Evolutionary conservation across 257 asterid genomes (phyloP).

Genomic region (Solanum bukasovii): DNA sequence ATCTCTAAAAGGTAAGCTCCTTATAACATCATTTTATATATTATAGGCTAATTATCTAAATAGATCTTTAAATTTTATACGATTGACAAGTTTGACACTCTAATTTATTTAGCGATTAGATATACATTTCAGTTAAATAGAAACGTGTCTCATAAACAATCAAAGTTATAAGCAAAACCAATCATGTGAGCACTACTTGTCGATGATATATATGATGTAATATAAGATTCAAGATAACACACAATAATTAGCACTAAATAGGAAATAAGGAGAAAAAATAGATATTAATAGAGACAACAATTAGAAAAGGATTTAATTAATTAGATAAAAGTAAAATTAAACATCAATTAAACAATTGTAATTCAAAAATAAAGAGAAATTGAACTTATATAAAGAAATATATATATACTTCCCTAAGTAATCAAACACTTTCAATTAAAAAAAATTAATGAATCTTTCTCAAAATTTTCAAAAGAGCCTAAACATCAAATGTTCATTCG

Average conservation of each 20-base stretch:
- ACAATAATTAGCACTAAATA: background rate
- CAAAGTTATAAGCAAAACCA: background rate
- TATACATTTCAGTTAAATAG: no score
- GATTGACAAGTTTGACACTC: fast-evolving
- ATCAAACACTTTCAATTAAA: background rate
- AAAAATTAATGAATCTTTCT: background rate
- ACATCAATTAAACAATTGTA: background rate
- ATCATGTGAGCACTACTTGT: background rate
- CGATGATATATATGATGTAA: background rate
- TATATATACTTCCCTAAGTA: no score
- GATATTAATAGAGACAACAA: background rate
- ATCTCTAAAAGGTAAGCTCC: background rate
- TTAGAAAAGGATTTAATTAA: background rate
- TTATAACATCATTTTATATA: no score
- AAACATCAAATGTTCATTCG: background rate
- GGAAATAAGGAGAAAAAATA: background rate
- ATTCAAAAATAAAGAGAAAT: background rate
- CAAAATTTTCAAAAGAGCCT: background rate
- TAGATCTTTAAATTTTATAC: no score
- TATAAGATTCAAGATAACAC: background rate
- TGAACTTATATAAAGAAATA: no score
- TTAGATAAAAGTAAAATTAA: background rate
- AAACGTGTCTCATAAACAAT: background rate
- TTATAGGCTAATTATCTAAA: no score
- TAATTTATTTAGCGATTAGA: background rate